These are phyloP conservation scores for Neofusicoccum ribis DNA, from an alignment of 2,329 filamentous ascomycete species.

Conservation along the genomic window DNA sequence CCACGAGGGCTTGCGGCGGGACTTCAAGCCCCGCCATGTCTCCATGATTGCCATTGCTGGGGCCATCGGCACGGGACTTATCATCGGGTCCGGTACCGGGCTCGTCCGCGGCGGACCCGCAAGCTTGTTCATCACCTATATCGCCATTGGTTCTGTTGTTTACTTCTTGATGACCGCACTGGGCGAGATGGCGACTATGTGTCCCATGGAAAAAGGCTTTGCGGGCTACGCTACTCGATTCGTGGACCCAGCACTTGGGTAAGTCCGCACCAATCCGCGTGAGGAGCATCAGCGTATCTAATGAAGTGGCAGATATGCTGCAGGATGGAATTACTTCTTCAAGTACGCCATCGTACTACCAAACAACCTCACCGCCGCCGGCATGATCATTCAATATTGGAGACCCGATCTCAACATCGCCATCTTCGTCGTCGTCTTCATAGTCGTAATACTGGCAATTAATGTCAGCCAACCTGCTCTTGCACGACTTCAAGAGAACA, in stretches of 20 bases:
- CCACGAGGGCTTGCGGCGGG: not conserved
- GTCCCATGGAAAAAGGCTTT: slow-evolving; percentile 75
- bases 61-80: slow-evolving; percentile 19
- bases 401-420: slow-evolving; percentile 48
- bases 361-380: slow-evolving; percentile 42
- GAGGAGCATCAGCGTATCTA: too few species aligned
- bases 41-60: slow-evolving; percentile 17
- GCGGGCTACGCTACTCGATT: slow-evolving; percentile 77
- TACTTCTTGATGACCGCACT: slow-evolving; percentile 70
- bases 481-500: too few species aligned
- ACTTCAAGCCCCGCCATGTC: not conserved
- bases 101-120: slow-evolving; percentile 41
- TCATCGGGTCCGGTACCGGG: slow-evolving; percentile 19
- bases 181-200: slow-evolving; percentile 72
- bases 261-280: slow-evolving; percentile 48
- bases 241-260: slow-evolving; percentile 67
- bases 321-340: slow-evolving; percentile 37
- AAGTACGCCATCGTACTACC: slow-evolving; percentile 38
- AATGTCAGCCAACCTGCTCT: not conserved
- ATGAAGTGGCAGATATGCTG: slow-evolving; percentile 28
- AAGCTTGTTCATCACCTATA: slow-evolving; percentile 48
- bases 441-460: slow-evolving; percentile 35
- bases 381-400: slow-evolving; percentile 60
- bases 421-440: slow-evolving; percentile 61
- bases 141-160: slow-evolving; percentile 65